Conservation (phyloP, 768 basidiomycete species). For the Tulasnella sp. region DNA sequence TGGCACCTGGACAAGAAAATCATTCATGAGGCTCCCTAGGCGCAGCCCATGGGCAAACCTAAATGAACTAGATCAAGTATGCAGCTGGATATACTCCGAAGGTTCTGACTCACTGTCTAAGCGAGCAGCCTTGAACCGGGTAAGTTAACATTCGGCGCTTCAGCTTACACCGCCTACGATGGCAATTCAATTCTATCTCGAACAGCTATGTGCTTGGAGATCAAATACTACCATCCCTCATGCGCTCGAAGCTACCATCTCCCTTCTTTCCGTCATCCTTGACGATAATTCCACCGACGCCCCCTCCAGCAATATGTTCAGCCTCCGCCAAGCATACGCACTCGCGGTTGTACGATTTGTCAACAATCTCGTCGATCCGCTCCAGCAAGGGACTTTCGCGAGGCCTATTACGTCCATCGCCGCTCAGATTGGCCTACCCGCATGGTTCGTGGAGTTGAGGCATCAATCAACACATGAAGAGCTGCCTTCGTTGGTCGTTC, state of each 20-base stretch:
- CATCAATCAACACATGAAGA: constrained; percentile 97
- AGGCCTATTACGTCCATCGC: constrained; percentile 86
- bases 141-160: constrained; percentile 25
- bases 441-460: constrained; percentile 82
- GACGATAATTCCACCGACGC: constrained; percentile 32
- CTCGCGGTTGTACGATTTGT: constrained; percentile 78
- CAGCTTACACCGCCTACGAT: neutral
- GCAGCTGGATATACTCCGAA: constrained; percentile 61
- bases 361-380: constrained; percentile 89
- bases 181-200: neutral
- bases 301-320: neutral
- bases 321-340: constrained; percentile 64
- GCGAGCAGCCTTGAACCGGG: constrained; percentile 50
- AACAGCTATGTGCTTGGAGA: constrained; percentile 69
- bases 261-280: constrained; percentile 49
- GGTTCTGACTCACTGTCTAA: constrained; percentile 49
- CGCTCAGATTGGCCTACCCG: constrained; percentile 69
- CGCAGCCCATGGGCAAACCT: constrained; percentile 68
- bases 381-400: constrained; percentile 82
- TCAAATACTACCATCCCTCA: constrained; percentile 66
- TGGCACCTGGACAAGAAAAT: neutral
- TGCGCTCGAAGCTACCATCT: constrained; percentile 61
- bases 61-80: constrained; percentile 62
- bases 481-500: constrained; percentile 67
- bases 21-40: constrained; percentile 56